These are phyloP conservation scores for Linum lewisii DNA, from an alignment of 345 rosid species.

Conservation along the genomic window DNA sequence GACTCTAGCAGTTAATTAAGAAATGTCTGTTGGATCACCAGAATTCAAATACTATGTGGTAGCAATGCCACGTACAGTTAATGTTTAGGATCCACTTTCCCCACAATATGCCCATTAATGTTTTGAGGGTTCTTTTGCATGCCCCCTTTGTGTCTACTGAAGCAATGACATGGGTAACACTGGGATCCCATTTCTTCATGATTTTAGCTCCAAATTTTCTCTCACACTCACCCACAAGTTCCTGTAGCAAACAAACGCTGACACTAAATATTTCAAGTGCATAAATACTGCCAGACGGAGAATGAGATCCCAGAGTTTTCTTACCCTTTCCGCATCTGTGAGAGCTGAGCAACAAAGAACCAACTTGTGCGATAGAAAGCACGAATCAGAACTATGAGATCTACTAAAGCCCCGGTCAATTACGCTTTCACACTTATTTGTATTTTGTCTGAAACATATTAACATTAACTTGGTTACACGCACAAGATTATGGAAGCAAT, in stretches of 20 bases:
- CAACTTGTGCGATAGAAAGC: constrained; percentile 31
- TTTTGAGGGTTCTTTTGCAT: constrained; percentile 76
- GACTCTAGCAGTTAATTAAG: too few species aligned
- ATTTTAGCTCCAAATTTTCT: constrained; percentile 42
- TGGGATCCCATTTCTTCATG: constrained; percentile 54
- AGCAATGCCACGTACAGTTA: constrained; percentile 48
- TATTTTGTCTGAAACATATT: constrained; percentile 30
- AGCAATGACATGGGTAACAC: constrained; percentile 74
- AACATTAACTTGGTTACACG: not conserved
- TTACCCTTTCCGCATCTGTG: constrained; percentile 57
- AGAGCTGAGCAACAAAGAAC: constrained; percentile 81
- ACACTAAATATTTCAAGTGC: not conserved
- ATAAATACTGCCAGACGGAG: not conserved
- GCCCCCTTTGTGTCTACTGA: constrained; percentile 75
- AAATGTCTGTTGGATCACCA: not conserved
- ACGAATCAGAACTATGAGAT: constrained; percentile 22
- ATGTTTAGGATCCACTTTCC: constrained; percentile 83
- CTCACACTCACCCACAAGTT: constrained; percentile 44
- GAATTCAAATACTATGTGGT: not conserved
- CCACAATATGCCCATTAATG: constrained; percentile 75
- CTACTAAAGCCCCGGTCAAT: constrained; percentile 14
- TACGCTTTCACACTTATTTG: constrained; percentile 21
- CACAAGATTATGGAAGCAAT: constrained; percentile 1
- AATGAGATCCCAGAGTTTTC: not conserved
- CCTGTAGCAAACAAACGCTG: constrained; percentile 36